Evolutionary conservation across 23 red algal species (phyloP), one percentile per base, ranked within the genome.

Genomic region (Gracilaria domingensis): DNA sequence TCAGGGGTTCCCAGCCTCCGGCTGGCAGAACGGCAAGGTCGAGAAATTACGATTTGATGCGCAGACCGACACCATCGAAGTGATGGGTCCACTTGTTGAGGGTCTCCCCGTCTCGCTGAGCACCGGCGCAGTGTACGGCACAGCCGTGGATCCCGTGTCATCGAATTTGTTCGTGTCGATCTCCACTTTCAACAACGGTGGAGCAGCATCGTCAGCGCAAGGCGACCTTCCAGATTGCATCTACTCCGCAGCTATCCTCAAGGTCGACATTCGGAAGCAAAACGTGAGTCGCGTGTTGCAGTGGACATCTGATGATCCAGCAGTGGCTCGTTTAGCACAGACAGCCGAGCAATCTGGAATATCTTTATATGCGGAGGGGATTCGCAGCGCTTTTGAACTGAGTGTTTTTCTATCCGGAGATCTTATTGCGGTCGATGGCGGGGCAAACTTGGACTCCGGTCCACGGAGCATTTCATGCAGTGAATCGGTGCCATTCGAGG

Each of bases 21-120:
- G 76, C 39, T 80, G 48, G 76, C 42, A 80, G 48, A 80, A 80
- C 48, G 76, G 76, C 76, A 80, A 60, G 48, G 54, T 80, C 4
- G 76, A 80, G 33, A 80, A 48, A 17, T 49, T 80, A 2, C 54
- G 20, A 7, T 80, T 30, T 80, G 30, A 54, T 58, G 16, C 42
- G 7, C 8, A 32, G 6, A 58, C 48, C 17, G 16, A 58, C 14
- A 24, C 24, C 1, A 80, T 80, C 14, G 29, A 49, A 60, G 26
- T 80, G 30, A 49, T 58, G 4, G 76, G 54, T 34, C 14, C 76
- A 8, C 11, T 38, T 48, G 76, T 56, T 0, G 32, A 80, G 30
- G 76, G 76, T 21, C 54, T 80, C 6, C 76, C 76, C 0, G 76
- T 60, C 13, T 58, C 49, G 5, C 76, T 60, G 29, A 32, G 4